Evolutionary conservation across 257 asterid genomes (phyloP).

Genomic region (Misopates orontium): DNA sequence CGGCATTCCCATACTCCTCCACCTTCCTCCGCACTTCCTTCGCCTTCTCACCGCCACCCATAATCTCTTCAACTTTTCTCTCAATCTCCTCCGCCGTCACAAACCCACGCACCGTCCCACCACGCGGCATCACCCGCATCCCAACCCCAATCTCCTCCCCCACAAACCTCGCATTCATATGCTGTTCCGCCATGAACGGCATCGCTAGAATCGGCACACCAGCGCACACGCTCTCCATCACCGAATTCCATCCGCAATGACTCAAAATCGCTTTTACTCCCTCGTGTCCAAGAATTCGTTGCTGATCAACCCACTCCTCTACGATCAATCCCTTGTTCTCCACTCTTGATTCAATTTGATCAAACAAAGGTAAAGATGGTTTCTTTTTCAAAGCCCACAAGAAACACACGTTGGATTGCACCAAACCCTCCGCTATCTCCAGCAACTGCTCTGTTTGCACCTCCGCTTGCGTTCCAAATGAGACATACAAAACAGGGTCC

Average conservation of each 20-base stretch:
- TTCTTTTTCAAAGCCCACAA: constrained; percentile 54
- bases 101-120: constrained; percentile 51
- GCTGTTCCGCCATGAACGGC: constrained; percentile 82
- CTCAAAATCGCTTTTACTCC: constrained; percentile 56
- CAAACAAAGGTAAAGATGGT: not conserved
- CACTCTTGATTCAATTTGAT: constrained; percentile 34
- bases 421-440: constrained; percentile 57
- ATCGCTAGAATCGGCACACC: constrained; percentile 61
- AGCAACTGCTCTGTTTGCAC: constrained; percentile 49
- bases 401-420: constrained; percentile 46
- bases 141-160: constrained; percentile 55
- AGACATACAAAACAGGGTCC: constrained; percentile 54
- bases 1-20: constrained; percentile 36
- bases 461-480: constrained; percentile 80
- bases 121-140: constrained; percentile 41
- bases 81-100: constrained; percentile 57
- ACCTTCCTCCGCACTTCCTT: constrained; percentile 45
- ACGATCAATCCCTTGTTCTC: constrained; percentile 46
- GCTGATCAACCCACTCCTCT: constrained; percentile 68
- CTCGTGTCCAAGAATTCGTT: constrained; percentile 41
- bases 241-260: constrained; percentile 91
- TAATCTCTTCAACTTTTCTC: constrained; percentile 50
- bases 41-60: constrained; percentile 39
- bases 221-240: constrained; percentile 52
- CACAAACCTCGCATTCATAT: constrained; percentile 56